phyloP scores from a whole-genome alignment of 495 filamentous ascomycete species.

The Platismatia glauca region DNA sequence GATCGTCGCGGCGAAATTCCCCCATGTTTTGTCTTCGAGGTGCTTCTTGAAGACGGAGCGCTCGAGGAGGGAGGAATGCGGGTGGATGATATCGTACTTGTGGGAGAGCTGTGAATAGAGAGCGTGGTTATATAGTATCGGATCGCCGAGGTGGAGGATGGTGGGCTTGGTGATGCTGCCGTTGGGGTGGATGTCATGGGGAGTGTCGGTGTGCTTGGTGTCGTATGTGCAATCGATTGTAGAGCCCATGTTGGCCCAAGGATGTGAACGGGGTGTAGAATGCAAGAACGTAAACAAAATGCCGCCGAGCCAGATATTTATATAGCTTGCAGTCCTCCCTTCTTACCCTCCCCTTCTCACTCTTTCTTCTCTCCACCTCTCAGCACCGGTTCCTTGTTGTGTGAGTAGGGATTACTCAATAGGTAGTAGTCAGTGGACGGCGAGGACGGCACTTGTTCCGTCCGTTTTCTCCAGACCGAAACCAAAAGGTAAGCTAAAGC shows the following conservation, averaged over 20 bases:
- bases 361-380: too few species aligned
- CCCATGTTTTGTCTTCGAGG: constrained; percentile 55
- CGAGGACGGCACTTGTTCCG: constrained; percentile 5
- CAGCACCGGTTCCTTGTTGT: neutral
- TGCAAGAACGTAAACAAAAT: neutral
- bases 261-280: too few species aligned
- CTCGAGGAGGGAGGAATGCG: constrained; percentile 40
- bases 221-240: neutral
- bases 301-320: neutral
- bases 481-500: neutral
- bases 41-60: constrained; percentile 53
- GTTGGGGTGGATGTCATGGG: neutral
- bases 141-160: constrained; percentile 62
- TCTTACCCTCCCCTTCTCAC: neutral
- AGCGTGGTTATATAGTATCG: constrained; percentile 56
- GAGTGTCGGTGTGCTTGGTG: neutral
- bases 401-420: neutral
- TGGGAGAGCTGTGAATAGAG: constrained; percentile 47
- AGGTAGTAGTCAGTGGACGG: neutral
- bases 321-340: neutral
- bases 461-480: constrained; percentile 10
- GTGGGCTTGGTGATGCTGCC: constrained; percentile 23
- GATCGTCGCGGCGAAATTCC: constrained; percentile 64
- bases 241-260: neutral
- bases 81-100: constrained; percentile 51